phyloP scores from a whole-genome alignment of 345 rosid species.

The Erysimum cheiranthoides region DNA sequence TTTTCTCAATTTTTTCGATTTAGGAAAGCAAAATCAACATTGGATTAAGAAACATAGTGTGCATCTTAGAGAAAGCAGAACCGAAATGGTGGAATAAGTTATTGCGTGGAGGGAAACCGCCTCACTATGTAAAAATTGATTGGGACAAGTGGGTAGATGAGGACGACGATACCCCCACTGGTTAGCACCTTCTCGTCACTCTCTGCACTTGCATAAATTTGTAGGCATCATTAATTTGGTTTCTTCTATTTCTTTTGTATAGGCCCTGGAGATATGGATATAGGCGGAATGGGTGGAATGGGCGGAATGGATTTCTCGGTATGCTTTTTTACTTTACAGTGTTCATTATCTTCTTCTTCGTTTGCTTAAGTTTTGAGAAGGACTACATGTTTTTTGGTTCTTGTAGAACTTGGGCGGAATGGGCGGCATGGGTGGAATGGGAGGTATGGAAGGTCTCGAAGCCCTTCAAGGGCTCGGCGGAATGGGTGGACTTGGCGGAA shows the following conservation, averaged over 20 bases:
- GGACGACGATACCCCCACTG: conserved; percentile 54
- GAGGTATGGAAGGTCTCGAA: conserved; percentile 52
- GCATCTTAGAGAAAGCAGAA: conserved; percentile 79
- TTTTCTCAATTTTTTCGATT: neutral
- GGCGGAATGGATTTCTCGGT: conserved; percentile 52
- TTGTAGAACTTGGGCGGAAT: conserved; percentile 47
- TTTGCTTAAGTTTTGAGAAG: neutral
- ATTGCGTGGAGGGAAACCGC: conserved; percentile 67
- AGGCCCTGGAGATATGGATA: conserved; percentile 59
- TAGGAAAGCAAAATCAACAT: conserved; percentile 78
- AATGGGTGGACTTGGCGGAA: conserved; percentile 41
- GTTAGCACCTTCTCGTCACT: conserved; percentile 22
- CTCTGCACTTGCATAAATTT: neutral
- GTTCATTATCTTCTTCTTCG: neutral
- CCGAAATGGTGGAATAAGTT: conserved; percentile 77
- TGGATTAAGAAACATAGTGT: conserved; percentile 73
- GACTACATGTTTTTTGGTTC: conserved; percentile 14
- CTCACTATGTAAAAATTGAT: conserved; percentile 80
- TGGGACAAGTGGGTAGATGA: conserved; percentile 98
- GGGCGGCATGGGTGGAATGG: conserved; percentile 48
- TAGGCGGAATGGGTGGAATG: conserved; percentile 44
- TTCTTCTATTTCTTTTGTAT: conserved; percentile 19
- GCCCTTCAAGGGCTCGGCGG: conserved; percentile 32
- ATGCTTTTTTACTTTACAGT: conserved; percentile 8
- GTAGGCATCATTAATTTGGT: conserved; percentile 6